phyloP scores from a whole-genome alignment of 495 filamentous ascomycete genomes.

The Zalerion maritima region DNA sequence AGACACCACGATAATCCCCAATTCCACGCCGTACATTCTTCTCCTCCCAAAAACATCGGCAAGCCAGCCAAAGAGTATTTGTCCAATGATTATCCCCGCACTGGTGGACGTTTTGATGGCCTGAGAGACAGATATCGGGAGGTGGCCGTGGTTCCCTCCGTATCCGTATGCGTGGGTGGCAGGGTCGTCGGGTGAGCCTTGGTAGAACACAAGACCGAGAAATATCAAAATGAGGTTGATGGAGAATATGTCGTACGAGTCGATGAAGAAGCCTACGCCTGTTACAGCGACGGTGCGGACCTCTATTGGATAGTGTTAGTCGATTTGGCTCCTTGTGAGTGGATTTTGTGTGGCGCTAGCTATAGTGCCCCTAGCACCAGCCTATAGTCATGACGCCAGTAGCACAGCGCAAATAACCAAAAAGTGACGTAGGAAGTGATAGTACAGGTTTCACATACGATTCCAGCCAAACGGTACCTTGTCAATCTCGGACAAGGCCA shows the following conservation, averaged over 20 bases:
- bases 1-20: constrained; percentile 56
- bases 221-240: constrained; percentile 57
- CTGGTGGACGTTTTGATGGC: constrained; percentile 64
- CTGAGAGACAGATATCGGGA: constrained; percentile 45
- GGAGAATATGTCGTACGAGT: constrained; percentile 67
- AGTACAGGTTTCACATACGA: too few relatives aligned
- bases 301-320: too few relatives aligned
- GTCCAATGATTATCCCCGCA: constrained; percentile 58
- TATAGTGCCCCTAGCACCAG: too few relatives aligned
- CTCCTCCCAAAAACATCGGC: constrained; percentile 54
- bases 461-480: constrained; percentile 66
- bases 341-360: too few relatives aligned
- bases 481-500: constrained; percentile 61
- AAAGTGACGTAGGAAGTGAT: too few relatives aligned
- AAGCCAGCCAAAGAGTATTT: constrained; percentile 56
- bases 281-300: constrained; percentile 56
- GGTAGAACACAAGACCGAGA: constrained; percentile 62
- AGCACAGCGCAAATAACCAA: too few relatives aligned
- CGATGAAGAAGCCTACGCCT: constrained; percentile 67
- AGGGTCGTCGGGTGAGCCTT: constrained; percentile 18
- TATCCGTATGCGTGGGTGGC: constrained; percentile 21
- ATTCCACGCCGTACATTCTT: constrained; percentile 64
- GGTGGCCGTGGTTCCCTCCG: constrained; percentile 29
- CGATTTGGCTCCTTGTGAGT: too few relatives aligned
- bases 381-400: too few relatives aligned